Evolutionary conservation across 345 rosid genomes (phyloP).

Genomic region (Arabidopsis arenosa): DNA sequence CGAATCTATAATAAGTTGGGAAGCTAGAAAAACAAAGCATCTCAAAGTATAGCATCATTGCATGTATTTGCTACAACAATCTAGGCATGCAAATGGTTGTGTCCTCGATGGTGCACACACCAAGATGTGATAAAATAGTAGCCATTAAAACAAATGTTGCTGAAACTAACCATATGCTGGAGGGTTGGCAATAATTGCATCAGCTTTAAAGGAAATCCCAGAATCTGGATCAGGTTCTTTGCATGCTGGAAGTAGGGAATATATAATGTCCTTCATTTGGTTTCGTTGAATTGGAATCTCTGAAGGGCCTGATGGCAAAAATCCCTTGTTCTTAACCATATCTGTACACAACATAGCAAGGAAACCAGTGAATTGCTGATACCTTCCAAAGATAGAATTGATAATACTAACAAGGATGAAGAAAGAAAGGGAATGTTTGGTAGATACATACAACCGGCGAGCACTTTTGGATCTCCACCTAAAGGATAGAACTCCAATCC

Average conservation of each 20-base stretch:
- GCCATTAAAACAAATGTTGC: conserved; percentile 14
- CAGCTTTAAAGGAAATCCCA: conserved; percentile 82
- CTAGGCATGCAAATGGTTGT: background rate
- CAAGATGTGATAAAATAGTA: conserved; percentile 2
- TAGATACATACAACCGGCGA: conserved; percentile 89
- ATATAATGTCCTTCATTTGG: conserved; percentile 84
- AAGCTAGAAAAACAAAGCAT: conserved; percentile 22
- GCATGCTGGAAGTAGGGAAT: conserved; percentile 94
- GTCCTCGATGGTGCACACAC: conserved; percentile 1
- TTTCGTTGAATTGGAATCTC: conserved; percentile 89
- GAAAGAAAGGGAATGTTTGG: conserved; percentile 24
- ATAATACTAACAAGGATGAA: conserved; percentile 5
- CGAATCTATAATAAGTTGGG: conserved; percentile 12
- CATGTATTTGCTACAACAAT: background rate
- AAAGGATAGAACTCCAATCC: conserved; percentile 96
- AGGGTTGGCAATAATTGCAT: conserved; percentile 98
- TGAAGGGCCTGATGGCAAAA: conserved; percentile 97
- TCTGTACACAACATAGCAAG: conserved; percentile 58
- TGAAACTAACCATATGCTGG: conserved; percentile 85
- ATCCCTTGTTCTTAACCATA: conserved; percentile 99
- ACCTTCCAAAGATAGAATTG: background rate
- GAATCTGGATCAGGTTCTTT: conserved; percentile 91
- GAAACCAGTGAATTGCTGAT: conserved; percentile 25
- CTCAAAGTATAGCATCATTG: conserved; percentile 3
- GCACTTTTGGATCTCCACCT: conserved; percentile 98